These are phyloP conservation scores for Dendrobium nobile DNA, from an alignment of 106 monocot species.

Conservation along the genomic window DNA sequence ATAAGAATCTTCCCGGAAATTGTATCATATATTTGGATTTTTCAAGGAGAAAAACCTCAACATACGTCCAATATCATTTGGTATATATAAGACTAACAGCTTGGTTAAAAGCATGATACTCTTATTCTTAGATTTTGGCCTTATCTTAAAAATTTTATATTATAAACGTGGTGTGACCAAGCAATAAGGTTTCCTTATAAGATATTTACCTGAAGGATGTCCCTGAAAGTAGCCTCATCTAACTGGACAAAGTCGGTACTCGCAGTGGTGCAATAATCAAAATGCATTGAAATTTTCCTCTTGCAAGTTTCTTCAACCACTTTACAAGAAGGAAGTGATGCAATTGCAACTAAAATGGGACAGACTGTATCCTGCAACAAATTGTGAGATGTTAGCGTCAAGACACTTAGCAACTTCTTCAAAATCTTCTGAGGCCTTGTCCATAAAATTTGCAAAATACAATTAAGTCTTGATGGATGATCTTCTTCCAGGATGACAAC, in stretches of 20 bases:
- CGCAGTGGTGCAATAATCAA: conserved; percentile 96
- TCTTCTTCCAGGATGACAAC: conserved; percentile 35
- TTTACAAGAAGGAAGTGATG: conserved; percentile 76
- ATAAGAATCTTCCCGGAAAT: neutral
- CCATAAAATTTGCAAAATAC: conserved; percentile 50
- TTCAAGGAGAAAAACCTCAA: neutral
- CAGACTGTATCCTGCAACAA: conserved; percentile 88
- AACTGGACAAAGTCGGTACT: conserved; percentile 60
- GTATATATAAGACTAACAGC: neutral
- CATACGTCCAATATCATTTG: neutral
- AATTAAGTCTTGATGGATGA: conserved; percentile 38
- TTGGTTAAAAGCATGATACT: neutral
- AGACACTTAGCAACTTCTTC: conserved; percentile 44
- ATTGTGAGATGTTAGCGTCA: conserved; percentile 44
- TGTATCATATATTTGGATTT: neutral
- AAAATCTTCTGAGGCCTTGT: conserved; percentile 51
- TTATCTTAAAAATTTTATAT: neutral
- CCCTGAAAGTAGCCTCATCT: conserved; percentile 60
- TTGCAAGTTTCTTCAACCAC: conserved; percentile 80
- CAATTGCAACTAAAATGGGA: conserved; percentile 58
- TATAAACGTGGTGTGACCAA: neutral
- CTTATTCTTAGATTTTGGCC: neutral
- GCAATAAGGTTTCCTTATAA: conserved; percentile 2
- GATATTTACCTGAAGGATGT: conserved; percentile 71
- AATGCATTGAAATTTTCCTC: conserved; percentile 71